A percentile compares a stretch with the other conserved stretches of the same genome.
These are phyloP conservation scores for Xanthoceras sorbifolium DNA, from an alignment of 345 rosid genomes.

Conservation along the genomic window DNA sequence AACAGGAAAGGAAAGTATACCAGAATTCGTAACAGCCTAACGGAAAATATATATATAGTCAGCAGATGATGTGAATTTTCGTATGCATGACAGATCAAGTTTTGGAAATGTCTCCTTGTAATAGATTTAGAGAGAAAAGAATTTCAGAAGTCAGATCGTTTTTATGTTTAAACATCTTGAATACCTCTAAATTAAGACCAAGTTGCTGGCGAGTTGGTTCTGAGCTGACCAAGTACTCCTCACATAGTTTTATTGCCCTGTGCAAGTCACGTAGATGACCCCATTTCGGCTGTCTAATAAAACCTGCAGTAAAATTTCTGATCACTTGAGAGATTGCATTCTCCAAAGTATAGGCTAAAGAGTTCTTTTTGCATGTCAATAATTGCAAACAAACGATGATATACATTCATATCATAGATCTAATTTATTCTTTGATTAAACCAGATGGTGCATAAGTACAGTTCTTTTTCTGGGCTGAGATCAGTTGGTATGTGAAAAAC, in stretches of 20 bases:
- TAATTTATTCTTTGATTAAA: too few species aligned
- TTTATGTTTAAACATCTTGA: background rate
- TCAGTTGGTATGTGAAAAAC: background rate
- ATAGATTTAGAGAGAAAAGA: background rate
- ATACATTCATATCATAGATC: too few species aligned
- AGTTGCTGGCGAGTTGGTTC: slow-evolving; percentile 44
- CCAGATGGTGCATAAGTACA: background rate
- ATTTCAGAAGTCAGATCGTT: background rate
- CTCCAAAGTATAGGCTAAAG: too few species aligned
- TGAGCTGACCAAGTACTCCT: slow-evolving; percentile 54
- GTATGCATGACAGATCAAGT: background rate
- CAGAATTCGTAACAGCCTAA: background rate
- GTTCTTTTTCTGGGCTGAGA: background rate
- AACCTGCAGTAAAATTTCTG: slow-evolving; percentile 38
- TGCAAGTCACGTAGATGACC: slow-evolving; percentile 64
- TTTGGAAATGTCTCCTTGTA: background rate
- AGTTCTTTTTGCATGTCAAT: background rate
- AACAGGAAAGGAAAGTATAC: slow-evolving; percentile 1
- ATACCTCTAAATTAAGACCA: slow-evolving; percentile 54
- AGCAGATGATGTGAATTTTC: background rate
- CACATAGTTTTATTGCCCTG: slow-evolving; percentile 56
- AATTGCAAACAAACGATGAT: background rate
- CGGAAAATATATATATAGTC: background rate
- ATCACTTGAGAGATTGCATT: background rate
- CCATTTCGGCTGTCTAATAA: slow-evolving; percentile 69